These are phyloP conservation scores for Aspergillus quadricinctus DNA, from an alignment of 2,329 filamentous ascomycete genomes.

Conservation along the genomic window DNA sequence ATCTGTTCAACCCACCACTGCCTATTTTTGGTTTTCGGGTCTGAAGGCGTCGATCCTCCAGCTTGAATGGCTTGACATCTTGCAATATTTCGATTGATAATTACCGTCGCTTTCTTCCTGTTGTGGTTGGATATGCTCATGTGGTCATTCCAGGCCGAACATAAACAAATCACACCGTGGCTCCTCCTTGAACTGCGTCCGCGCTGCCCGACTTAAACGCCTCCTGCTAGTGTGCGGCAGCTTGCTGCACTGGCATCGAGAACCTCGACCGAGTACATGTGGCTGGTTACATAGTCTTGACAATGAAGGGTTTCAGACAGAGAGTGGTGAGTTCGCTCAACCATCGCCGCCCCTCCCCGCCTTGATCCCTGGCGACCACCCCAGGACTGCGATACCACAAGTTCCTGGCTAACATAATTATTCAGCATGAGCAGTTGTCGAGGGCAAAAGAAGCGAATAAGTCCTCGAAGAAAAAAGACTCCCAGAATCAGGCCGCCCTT, in stretches of 20 bases:
- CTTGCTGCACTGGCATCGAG: constrained; percentile 33
- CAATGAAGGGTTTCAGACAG: constrained; percentile 97
- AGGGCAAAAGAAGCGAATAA: constrained; percentile 84
- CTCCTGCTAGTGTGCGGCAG: constrained; percentile 33
- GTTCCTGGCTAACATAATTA: constrained; percentile 33
- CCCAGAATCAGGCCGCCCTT: constrained; percentile 61
- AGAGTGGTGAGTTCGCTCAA: constrained; percentile 72
- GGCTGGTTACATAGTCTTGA: constrained; percentile 41
- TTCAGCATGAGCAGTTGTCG: constrained; percentile 76
- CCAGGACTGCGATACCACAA: background rate
- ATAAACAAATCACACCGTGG: constrained; percentile 27
- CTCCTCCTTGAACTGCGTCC: constrained; percentile 19
- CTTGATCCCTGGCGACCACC: constrained; percentile 5
- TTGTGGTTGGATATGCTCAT: constrained; percentile 25
- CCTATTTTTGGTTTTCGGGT: background rate
- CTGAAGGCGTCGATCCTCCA: background rate
- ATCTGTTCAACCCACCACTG: background rate
- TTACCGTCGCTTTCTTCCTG: constrained; percentile 2
- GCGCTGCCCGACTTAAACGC: constrained; percentile 17
- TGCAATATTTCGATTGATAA: background rate
- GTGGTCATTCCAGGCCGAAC: constrained; percentile 25
- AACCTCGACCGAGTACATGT: constrained; percentile 32
- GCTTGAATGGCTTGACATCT: background rate
- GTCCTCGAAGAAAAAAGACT: constrained; percentile 63
- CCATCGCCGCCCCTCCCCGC: constrained; percentile 18